Evolutionary conservation across 768 basidiomycete genomes (phyloP).

Genomic region (Terana coerulea): DNA sequence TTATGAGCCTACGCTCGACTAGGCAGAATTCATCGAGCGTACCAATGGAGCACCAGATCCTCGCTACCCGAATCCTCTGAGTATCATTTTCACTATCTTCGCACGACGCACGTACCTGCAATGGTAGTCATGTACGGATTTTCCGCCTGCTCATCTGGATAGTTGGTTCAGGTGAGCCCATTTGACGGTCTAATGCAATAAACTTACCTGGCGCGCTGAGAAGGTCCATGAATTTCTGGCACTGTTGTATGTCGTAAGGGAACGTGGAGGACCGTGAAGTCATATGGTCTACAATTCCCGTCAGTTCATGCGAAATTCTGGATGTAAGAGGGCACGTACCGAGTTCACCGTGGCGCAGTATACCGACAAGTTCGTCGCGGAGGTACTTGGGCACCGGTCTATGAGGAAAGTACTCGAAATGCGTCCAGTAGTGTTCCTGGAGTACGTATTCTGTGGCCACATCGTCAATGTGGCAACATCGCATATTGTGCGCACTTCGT

Average conservation of each 20-base stretch:
- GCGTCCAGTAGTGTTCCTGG: slow-evolving; percentile 27
- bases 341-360: slow-evolving; percentile 20
- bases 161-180: not conserved
- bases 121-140: slow-evolving; percentile 14
- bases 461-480: not conserved
- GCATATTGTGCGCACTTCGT: not conserved
- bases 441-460: slow-evolving; percentile 11
- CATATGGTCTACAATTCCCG: slow-evolving; percentile 21
- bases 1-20: too few species aligned
- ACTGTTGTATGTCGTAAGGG: slow-evolving; percentile 20
- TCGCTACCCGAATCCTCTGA: too few species aligned
- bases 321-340: slow-evolving; percentile 15
- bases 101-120: slow-evolving; percentile 11
- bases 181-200: not conserved
- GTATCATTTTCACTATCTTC: too few species aligned
- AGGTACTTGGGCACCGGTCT: slow-evolving; percentile 7
- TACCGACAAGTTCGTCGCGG: slow-evolving; percentile 12
- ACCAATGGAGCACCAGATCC: slow-evolving; percentile 18
- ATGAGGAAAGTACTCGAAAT: slow-evolving; percentile 26
- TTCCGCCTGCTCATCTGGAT: not conserved
- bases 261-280: slow-evolving; percentile 24
- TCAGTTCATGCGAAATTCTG: too few species aligned
- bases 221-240: slow-evolving; percentile 17
- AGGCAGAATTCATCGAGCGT: too few species aligned
- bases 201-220: slow-evolving; percentile 12